Conservation (phyloP, 495 filamentous ascomycete genomes). For the Jackrogersella multiformis region DNA sequence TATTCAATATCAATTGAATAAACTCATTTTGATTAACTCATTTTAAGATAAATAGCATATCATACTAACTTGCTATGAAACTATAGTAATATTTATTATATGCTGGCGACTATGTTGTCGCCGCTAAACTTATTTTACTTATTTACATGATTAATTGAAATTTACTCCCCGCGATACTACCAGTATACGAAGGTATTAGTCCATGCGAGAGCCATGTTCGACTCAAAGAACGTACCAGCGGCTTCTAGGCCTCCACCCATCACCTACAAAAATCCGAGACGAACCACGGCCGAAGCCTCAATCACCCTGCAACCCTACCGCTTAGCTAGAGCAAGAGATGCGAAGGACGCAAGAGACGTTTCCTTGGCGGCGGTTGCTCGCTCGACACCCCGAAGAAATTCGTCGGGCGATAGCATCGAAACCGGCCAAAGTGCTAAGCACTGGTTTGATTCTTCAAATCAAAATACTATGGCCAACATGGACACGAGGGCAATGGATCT, state of each 20-base stretch:
- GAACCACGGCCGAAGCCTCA: conserved; percentile 51
- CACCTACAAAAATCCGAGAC: conserved; percentile 51
- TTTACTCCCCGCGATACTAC: conserved; percentile 10
- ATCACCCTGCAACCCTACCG: conserved; percentile 54
- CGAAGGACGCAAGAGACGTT: too few relatives aligned
- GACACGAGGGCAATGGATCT: conserved; percentile 54
- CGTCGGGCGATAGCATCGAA: conserved; percentile 54
- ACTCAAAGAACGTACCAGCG: conserved; percentile 36
- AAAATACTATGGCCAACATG: conserved; percentile 47
- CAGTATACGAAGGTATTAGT: conserved; percentile 37
- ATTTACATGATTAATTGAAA: conserved; percentile 17
- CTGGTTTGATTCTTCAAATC: conserved; percentile 60
- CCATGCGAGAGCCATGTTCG: conserved; percentile 38
- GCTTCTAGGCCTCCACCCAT: conserved; percentile 44
- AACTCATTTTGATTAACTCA: conserved; percentile 3
- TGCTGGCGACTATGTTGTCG: conserved; percentile 20
- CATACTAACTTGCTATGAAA: conserved; percentile 15
- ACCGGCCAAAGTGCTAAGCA: conserved; percentile 52
- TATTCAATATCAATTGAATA: neutral
- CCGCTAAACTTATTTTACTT: neutral
- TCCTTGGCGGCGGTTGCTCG: conserved; percentile 19
- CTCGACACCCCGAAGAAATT: conserved; percentile 46
- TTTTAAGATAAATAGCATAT: too few relatives aligned
- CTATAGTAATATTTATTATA: too few relatives aligned
- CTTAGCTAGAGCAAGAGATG: conserved; percentile 48